Percentiles rank a stretch among this genome's conserved stretches.
phyloP scores from a whole-genome alignment of 805 yeast genomes.

The Vanderwaltozyma yarrowii region DNA sequence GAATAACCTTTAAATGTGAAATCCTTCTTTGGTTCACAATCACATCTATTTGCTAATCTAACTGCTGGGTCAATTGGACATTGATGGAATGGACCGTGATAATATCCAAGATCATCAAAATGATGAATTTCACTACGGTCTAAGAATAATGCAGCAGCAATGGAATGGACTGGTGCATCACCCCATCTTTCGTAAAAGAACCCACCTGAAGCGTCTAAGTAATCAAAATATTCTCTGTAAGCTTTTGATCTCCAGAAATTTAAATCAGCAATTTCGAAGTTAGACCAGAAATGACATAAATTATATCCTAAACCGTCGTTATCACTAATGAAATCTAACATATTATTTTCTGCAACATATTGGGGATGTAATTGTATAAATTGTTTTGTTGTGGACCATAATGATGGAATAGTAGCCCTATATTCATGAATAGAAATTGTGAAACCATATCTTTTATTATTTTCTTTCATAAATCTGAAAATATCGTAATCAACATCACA shows the following conservation, averaged over 20 bases:
- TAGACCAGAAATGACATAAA: conserved; percentile 86
- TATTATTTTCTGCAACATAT: conserved; percentile 47
- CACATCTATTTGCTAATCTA: conserved; percentile 56
- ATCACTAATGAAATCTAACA: conserved; percentile 60
- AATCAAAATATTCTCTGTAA: conserved; percentile 59
- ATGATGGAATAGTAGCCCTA: conserved; percentile 56
- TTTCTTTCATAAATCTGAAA: conserved; percentile 74
- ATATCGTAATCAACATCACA: conserved; percentile 79
- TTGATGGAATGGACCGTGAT: conserved; percentile 69
- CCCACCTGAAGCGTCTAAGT: conserved; percentile 76
- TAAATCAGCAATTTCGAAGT: conserved; percentile 72
- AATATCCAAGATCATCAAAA: conserved; percentile 80
- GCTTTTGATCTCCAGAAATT: conserved; percentile 67
- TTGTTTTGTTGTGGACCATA: conserved; percentile 61
- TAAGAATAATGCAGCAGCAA: conserved; percentile 73
- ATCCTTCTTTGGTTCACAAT: conserved; percentile 59
- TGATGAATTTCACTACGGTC: conserved; percentile 62
- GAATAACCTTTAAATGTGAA: conserved; percentile 70
- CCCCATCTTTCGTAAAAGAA: conserved; percentile 93
- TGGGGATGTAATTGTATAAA: conserved; percentile 54
- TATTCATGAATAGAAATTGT: conserved; percentile 74
- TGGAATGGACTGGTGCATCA: conserved; percentile 86
- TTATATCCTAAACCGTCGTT: conserved; percentile 66
- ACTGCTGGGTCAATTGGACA: conserved; percentile 61
- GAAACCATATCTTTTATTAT: conserved; percentile 63